These are phyloP conservation scores for Suhomyces taliae DNA, from an alignment of 1,139 yeast species.

Conservation along the genomic window DNA sequence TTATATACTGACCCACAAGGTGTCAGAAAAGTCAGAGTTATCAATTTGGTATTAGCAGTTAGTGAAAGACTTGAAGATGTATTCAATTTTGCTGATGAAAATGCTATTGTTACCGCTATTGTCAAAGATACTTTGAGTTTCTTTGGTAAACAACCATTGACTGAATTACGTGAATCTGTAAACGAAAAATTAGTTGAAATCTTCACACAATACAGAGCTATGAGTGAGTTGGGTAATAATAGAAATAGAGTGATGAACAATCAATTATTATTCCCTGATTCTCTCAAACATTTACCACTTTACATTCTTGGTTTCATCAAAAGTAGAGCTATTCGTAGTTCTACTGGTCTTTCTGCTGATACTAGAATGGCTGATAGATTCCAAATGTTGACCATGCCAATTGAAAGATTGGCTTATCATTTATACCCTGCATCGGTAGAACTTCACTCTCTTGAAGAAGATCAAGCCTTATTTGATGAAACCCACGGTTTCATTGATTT, in stretches of 20 bases:
- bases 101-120: conserved; percentile 70
- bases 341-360: conserved; percentile 50
- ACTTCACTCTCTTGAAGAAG: conserved; percentile 62
- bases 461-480: conserved; percentile 51
- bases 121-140: conserved; percentile 68
- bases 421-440: conserved; percentile 83
- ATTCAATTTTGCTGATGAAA: conserved; percentile 83
- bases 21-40: conserved; percentile 76
- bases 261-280: conserved; percentile 79
- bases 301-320: conserved; percentile 71
- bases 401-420: conserved; percentile 60
- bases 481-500: conserved; percentile 53
- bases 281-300: conserved; percentile 71
- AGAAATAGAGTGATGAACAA: conserved; percentile 52
- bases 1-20: conserved; percentile 81
- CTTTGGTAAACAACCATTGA: conserved; percentile 59
- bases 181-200: conserved; percentile 68
- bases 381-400: conserved; percentile 54
- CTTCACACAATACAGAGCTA: conserved; percentile 71
- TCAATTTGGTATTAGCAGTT: conserved; percentile 80
- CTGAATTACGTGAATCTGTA: conserved; percentile 62
- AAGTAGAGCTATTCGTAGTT: conserved; percentile 57
- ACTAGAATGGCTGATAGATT: conserved; percentile 60
- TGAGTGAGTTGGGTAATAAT: conserved; percentile 50
- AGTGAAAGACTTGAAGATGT: conserved; percentile 73